Percentiles rank a stretch among this genome's conserved stretches.
Conservation (phyloP, 176 grass and related monocot species). For the Tillandsia fasciculata region DNA sequence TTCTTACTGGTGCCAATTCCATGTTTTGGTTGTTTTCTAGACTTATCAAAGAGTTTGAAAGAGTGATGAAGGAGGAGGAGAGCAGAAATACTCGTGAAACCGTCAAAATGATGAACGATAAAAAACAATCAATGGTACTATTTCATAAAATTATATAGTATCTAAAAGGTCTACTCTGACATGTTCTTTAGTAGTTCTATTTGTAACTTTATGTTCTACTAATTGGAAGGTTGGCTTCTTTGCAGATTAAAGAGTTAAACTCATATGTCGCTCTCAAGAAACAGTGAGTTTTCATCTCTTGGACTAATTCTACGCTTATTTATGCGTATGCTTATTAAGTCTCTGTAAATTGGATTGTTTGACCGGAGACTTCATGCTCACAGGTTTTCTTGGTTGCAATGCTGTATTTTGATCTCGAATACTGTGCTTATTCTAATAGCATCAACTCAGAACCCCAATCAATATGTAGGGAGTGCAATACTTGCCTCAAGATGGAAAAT, state of each 20-base stretch:
- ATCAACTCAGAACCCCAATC: not conserved
- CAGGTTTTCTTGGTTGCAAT: not conserved
- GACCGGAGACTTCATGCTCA: not conserved
- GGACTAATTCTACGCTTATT: not conserved
- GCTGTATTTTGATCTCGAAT: not conserved
- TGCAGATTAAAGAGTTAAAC: conserved; percentile 96
- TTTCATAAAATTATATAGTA: not conserved
- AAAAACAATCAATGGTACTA: conserved; percentile 70
- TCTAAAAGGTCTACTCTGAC: not conserved
- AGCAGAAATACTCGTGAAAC: conserved; percentile 36
- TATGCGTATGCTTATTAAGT: not conserved
- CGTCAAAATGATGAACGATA: conserved; percentile 62
- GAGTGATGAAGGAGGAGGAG: conserved; percentile 55
- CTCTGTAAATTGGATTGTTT: not conserved
- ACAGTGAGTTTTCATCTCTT: conserved; percentile 60
- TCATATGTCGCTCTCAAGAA: conserved; percentile 97
- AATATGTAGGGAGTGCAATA: not conserved
- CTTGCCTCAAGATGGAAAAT: not conserved
- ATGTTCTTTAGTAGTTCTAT: not conserved
- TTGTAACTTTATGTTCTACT: not conserved
- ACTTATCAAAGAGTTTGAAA: conserved; percentile 94
- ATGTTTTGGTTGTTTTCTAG: conserved; percentile 28
- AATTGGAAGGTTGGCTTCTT: conserved; percentile 28
- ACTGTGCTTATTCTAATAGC: not conserved
- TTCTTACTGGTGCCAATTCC: conserved; percentile 2